Conservation (phyloP, 345 rosid species). For the Acer saccharum region DNA sequence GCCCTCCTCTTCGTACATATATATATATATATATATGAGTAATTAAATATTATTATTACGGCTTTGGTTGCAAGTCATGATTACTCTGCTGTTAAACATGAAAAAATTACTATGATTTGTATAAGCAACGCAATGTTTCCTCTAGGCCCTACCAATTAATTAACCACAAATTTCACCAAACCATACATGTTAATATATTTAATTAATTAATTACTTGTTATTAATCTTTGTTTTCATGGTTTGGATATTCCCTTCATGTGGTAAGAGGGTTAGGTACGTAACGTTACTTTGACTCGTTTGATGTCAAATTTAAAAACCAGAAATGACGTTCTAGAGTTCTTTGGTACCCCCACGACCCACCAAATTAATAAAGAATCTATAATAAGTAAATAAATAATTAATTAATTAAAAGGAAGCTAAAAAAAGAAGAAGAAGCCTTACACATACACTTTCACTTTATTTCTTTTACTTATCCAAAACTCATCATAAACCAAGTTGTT, state of each 20-base stretch:
- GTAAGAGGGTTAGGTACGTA: too few relatives aligned
- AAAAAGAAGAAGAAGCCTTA: not conserved
- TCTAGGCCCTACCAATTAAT: constrained; percentile 8
- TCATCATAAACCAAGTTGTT: constrained; percentile 20
- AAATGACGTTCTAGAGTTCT: constrained; percentile 3
- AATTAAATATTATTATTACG: not conserved
- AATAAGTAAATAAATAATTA: not conserved
- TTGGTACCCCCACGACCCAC: constrained; percentile 17
- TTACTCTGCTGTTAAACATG: not conserved
- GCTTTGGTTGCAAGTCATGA: constrained; percentile 7
- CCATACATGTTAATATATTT: too few relatives aligned
- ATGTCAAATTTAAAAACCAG: too few relatives aligned
- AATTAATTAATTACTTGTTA: too few relatives aligned
- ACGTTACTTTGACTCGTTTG: too few relatives aligned
- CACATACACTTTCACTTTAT: constrained; percentile 18
- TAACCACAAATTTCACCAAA: not conserved
- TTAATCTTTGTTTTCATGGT: too few relatives aligned
- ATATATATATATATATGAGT: too few relatives aligned
- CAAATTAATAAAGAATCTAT: constrained; percentile 11
- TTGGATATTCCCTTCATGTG: too few relatives aligned
- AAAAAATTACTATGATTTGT: constrained; percentile 17
- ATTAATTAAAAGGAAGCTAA: constrained; percentile 4
- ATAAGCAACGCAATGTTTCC: constrained; percentile 26
- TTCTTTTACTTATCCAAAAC: constrained; percentile 15
- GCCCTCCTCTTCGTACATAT: not conserved